Evolutionary conservation across 108 stramenopile species (phyloP), one percentile per base, ranked within the genome.

Genomic region (Cyclotella cryptica): DNA sequence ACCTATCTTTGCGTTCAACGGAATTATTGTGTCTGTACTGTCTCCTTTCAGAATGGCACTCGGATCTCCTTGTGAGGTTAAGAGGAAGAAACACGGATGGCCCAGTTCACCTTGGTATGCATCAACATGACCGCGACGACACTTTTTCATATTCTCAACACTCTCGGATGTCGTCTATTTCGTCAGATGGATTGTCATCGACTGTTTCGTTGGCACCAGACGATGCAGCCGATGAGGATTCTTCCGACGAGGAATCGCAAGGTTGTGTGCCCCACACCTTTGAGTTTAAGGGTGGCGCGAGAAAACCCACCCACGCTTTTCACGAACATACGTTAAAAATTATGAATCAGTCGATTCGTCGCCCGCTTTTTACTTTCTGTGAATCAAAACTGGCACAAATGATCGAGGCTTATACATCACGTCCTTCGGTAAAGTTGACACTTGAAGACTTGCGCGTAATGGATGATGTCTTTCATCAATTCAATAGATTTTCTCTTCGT

Each of bases 371-470:
- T 71, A 72, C 70, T 21, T 67, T 51, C 44, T 83, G 82, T 40
- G 75, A 77, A 61, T 28, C 55, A 42, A 51, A 62, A 26, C 52
- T 83, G 66, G 66, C 64, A 49, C 64, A 83, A 39, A 21, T 71
- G 30, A 40, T 83, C 35, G 71, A 83, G 55, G 22, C 55, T 40
- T 77, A 30, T 18, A 49, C 42, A 43, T 67, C 75, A 26, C 24
- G 43, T 40, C 18, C 61, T 10, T 28, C 41, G 30, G 66, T 59
- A 22, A 67, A 82, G 29, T 71, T 64, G n/a, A 39, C 63, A 18
- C 71, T 75, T n/a, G 66, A 69, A 41, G 71, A 66, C 39, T 72
- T 83, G 41, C 71, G 57, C 51, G n/a, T 66, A 51, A 83, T 75
- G 28, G 45, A 83, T 40, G 67, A 77, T 62, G 17, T 63, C 17